Evolutionary conservation across 495 filamentous ascomycete species (phyloP).

Genomic region (Sordaria brevicollis): DNA sequence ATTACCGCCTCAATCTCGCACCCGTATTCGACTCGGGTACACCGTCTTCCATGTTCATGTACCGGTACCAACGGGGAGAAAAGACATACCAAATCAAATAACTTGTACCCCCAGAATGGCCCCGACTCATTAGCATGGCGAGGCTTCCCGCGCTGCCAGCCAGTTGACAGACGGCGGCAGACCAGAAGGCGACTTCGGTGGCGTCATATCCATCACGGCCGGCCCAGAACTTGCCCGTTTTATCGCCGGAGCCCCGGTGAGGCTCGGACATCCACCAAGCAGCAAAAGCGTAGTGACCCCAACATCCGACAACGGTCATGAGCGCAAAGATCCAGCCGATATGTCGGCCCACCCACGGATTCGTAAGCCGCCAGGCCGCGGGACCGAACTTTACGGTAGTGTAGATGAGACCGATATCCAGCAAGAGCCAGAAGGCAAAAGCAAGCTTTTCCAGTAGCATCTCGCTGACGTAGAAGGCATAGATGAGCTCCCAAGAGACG

Average conservation of each 20-base stretch:
- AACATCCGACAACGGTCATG: slow-evolving; percentile 16
- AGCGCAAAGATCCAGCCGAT: slow-evolving; percentile 20
- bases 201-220: slow-evolving; percentile 28
- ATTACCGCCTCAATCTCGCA: background rate
- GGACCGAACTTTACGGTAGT: slow-evolving; percentile 24
- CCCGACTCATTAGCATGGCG: slow-evolving; percentile 24
- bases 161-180: slow-evolving; percentile 18
- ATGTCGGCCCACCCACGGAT: slow-evolving; percentile 24
- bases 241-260: slow-evolving; percentile 10
- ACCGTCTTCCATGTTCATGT: background rate
- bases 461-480: slow-evolving; percentile 30
- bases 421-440: slow-evolving; percentile 30
- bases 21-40: background rate
- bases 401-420: slow-evolving; percentile 33
- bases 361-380: slow-evolving; percentile 21
- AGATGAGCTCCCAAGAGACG: slow-evolving; percentile 35
- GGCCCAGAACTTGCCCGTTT: slow-evolving; percentile 26
- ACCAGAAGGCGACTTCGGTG: slow-evolving; percentile 36
- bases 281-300: slow-evolving; percentile 22
- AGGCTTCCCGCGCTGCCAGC: slow-evolving; percentile 20
- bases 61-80: background rate
- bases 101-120: slow-evolving; percentile 30
- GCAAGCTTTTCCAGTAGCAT: slow-evolving; percentile 25
- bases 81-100: slow-evolving; percentile 32
- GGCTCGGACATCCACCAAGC: slow-evolving; percentile 29